Conservation (phyloP, 2,329 filamentous ascomycete genomes). For the Microdochium paspali region DNA sequence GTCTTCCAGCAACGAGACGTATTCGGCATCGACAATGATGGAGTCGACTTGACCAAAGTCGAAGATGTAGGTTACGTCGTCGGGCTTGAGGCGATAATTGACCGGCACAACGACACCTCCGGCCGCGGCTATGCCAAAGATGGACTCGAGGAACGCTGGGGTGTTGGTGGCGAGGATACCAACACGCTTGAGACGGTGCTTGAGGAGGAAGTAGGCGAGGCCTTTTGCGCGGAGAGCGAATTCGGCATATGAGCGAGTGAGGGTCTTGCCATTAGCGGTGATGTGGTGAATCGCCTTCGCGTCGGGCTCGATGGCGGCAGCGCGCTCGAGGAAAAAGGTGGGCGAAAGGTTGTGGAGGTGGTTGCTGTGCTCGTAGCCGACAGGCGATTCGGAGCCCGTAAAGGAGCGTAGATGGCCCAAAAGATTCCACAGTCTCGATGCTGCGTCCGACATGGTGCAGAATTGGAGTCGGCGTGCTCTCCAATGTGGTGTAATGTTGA, state of each 20-base stretch:
- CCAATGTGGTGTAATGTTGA: neutral
- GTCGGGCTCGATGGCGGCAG: conserved; percentile 79
- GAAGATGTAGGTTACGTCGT: conserved; percentile 88
- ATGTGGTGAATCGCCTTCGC: conserved; percentile 79
- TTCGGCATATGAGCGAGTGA: conserved; percentile 71
- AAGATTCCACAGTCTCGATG: conserved; percentile 51
- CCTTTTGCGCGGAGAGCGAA: conserved; percentile 80
- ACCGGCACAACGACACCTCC: conserved; percentile 66
- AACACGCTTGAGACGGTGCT: conserved; percentile 64
- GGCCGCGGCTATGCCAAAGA: conserved; percentile 78
- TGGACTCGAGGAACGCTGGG: conserved; percentile 82
- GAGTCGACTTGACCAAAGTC: conserved; percentile 76
- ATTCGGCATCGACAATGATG: conserved; percentile 84
- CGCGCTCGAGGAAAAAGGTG: conserved; percentile 77
- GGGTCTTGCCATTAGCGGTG: conserved; percentile 63
- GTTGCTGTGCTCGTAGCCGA: conserved; percentile 33
- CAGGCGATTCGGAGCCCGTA: conserved; percentile 20
- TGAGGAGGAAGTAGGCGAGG: conserved; percentile 77
- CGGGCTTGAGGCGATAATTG: conserved; percentile 60
- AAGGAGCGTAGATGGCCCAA: conserved; percentile 36
- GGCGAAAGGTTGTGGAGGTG: conserved; percentile 76
- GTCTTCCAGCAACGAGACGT: conserved; percentile 54
- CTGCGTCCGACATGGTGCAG: conserved; percentile 50
- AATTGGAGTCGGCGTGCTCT: conserved; percentile 1
- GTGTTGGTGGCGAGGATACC: conserved; percentile 89